These are phyloP conservation scores for Aristolochia contorta DNA, from an alignment of 164 flowering plant genomes.

Conservation along the genomic window DNA sequence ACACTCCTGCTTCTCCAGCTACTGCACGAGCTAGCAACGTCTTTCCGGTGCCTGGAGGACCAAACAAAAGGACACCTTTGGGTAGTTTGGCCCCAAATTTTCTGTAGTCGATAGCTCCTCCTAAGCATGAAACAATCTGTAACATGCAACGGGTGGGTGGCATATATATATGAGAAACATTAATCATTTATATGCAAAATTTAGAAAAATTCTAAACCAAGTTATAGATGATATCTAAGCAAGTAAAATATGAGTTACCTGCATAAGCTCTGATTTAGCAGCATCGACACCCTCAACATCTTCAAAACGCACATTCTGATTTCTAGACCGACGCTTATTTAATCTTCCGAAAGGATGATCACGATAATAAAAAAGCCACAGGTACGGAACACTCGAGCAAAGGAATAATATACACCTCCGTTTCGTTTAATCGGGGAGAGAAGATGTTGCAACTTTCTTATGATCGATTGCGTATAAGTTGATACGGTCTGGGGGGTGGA, in stretches of 20 bases:
- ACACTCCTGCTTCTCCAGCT: conserved; percentile 98
- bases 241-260: conserved; percentile 50
- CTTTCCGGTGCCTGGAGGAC: conserved; percentile 98
- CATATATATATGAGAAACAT: too few species aligned
- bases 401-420: too few species aligned
- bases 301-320: conserved; percentile 61
- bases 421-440: too few species aligned
- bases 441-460: too few species aligned
- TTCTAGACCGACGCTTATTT: conserved; percentile 53
- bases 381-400: too few species aligned
- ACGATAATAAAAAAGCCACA: too few species aligned
- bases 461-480: too few species aligned
- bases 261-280: conserved; percentile 92
- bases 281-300: conserved; percentile 97
- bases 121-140: conserved; percentile 81
- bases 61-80: conserved; percentile 83
- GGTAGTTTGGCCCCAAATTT: conserved; percentile 93
- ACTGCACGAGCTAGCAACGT: conserved; percentile 97
- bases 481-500: too few species aligned
- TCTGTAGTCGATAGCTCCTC: conserved; percentile 69
- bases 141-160: too few species aligned
- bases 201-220: too few species aligned
- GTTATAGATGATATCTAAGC: background rate
- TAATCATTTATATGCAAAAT: too few species aligned
- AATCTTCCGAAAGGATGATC: too few species aligned